Evolutionary conservation across 1,284 basidiomycete genomes (phyloP).

Genomic region (Cerioporus squamosus): DNA sequence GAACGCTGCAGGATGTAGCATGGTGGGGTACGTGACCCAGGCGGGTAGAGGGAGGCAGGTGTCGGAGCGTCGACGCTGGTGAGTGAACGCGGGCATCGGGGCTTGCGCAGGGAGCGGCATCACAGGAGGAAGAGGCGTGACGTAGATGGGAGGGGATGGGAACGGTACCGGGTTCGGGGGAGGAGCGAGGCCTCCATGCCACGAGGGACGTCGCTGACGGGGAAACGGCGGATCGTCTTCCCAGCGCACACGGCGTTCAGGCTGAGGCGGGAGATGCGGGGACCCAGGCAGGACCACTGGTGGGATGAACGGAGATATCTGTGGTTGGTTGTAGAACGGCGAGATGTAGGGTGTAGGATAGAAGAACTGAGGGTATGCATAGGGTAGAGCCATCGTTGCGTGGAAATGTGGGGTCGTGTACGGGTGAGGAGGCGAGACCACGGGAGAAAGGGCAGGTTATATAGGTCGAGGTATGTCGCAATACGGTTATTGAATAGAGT

Average conservation of each 20-base stretch:
- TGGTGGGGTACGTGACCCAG: constrained; percentile 30
- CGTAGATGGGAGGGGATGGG: constrained; percentile 33
- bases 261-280: constrained; percentile 23
- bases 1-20: constrained; percentile 28
- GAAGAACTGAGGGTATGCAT: constrained; percentile 28
- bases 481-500: not conserved
- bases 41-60: constrained; percentile 29
- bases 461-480: constrained; percentile 11
- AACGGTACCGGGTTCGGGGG: constrained; percentile 32
- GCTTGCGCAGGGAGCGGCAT: constrained; percentile 21
- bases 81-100: constrained; percentile 18
- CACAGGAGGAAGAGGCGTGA: constrained; percentile 30
- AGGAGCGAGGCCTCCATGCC: constrained; percentile 31
- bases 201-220: constrained; percentile 35
- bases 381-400: constrained; percentile 26
- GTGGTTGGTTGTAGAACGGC: constrained; percentile 32
- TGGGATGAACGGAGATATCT: constrained; percentile 36
- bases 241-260: constrained; percentile 31
- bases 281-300: constrained; percentile 23
- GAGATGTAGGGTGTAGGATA: constrained; percentile 34
- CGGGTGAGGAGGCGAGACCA: not conserved
- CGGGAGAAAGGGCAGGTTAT: constrained; percentile 1
- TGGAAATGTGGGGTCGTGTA: not conserved
- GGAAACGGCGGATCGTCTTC: constrained; percentile 28
- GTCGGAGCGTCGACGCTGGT: constrained; percentile 36